phyloP scores from a whole-genome alignment of 345 rosid species.

The Citrus reticulata region DNA sequence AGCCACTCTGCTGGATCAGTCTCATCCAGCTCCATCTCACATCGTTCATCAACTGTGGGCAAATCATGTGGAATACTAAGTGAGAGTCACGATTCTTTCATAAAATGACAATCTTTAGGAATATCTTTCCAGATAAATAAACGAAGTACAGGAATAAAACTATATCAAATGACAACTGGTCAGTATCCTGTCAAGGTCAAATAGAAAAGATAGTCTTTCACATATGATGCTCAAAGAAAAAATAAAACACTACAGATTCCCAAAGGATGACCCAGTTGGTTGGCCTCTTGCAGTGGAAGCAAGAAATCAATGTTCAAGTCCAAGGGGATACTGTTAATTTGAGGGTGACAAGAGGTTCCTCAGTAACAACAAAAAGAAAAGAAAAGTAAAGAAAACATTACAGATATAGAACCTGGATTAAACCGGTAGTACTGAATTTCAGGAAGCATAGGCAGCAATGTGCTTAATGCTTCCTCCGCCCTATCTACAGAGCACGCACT shows the following conservation, averaged over 20 bases:
- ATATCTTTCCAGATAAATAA: background rate
- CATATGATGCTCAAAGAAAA: background rate
- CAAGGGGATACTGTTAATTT: too few species aligned
- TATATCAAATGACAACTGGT: background rate
- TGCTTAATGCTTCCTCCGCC: constrained; percentile 96
- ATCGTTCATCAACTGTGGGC: constrained; percentile 84
- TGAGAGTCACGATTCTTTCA: constrained; percentile 13
- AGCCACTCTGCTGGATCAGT: constrained; percentile 97
- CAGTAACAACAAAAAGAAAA: too few species aligned
- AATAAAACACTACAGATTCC: background rate
- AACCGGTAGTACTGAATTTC: constrained; percentile 89
- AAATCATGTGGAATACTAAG: constrained; percentile 11
- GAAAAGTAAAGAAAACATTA: background rate
- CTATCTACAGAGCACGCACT: constrained; percentile 98
- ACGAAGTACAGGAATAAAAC: background rate
- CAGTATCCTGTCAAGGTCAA: background rate
- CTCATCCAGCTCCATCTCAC: constrained; percentile 98
- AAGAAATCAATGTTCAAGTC: too few species aligned
- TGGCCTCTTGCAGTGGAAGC: too few species aligned
- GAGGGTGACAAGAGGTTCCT: too few species aligned
- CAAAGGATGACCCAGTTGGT: too few species aligned
- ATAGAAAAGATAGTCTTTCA: background rate
- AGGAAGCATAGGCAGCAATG: constrained; percentile 90
- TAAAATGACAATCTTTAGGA: background rate
- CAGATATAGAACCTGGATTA: constrained; percentile 64